Evolutionary conservation across 169 alveolate species (phyloP).

Genomic region (Plasmodium vinckei): DNA sequence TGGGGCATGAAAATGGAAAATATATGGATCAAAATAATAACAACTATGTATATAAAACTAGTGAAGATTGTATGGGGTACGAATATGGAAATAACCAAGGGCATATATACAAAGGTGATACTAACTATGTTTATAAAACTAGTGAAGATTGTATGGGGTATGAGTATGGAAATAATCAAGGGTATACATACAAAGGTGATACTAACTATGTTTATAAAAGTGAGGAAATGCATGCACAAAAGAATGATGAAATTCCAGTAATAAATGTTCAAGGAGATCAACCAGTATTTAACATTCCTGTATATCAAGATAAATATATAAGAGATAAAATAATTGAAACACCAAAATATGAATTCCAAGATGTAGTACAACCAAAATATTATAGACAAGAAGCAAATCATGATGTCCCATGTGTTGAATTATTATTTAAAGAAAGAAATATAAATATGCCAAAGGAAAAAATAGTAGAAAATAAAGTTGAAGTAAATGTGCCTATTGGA

Average conservation of each 20-base stretch:
- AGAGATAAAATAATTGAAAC: slow-evolving; percentile 88
- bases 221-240: slow-evolving; percentile 65
- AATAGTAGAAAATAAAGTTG: slow-evolving; percentile 84
- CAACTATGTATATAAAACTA: no score
- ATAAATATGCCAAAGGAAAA: slow-evolving; percentile 83
- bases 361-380: slow-evolving; percentile 85
- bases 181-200: no score
- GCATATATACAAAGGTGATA: no score
- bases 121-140: slow-evolving; percentile 35
- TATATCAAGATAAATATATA: slow-evolving; percentile 87
- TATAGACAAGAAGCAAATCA: slow-evolving; percentile 88
- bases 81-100: no score
- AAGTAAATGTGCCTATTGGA: slow-evolving; percentile 87
- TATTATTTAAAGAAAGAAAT: slow-evolving; percentile 84
- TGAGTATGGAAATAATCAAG: no score
- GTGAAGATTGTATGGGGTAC: no score
- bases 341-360: slow-evolving; percentile 86
- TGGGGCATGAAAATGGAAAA: no score
- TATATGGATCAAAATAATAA: no score
- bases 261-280: slow-evolving; percentile 88
- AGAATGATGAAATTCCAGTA: slow-evolving; percentile 81
- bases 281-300: slow-evolving; percentile 89
- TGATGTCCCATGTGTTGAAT: slow-evolving; percentile 88
- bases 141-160: neutral
- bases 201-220: slow-evolving; percentile 13